These are phyloP conservation scores for Arabidopsis hybrid DNA, from an alignment of 441 rosid genomes.

Conservation along the genomic window DNA sequence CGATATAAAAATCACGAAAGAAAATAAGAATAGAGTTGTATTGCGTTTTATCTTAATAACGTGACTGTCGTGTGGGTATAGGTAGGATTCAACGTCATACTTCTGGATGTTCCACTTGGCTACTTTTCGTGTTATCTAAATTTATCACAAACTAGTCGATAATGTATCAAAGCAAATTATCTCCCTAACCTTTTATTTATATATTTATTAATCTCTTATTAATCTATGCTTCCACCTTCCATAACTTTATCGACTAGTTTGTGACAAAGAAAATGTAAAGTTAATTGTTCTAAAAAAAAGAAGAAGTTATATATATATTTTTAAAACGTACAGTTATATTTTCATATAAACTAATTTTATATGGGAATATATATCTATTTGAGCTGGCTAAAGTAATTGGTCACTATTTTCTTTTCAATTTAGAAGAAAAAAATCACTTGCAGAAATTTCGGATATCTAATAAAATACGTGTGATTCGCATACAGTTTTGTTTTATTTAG, in stretches of 20 bases:
- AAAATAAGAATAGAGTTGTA: slow-evolving; percentile 26
- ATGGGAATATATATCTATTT: neutral
- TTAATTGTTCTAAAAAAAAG: too few relatives aligned
- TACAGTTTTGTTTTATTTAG: neutral
- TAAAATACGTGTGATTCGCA: neutral
- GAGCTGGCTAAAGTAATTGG: neutral
- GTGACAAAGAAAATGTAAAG: neutral
- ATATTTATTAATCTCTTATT: too few relatives aligned
- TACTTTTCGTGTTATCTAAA: slow-evolving; percentile 36
- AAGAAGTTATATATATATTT: too few relatives aligned
- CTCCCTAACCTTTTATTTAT: slow-evolving; percentile 5
- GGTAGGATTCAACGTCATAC: slow-evolving; percentile 43
- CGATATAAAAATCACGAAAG: slow-evolving; percentile 1
- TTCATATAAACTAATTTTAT: neutral
- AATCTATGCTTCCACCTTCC: slow-evolving; percentile 4
- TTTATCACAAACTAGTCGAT: slow-evolving; percentile 5
- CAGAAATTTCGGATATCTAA: neutral
- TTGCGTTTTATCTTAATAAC: slow-evolving; percentile 37
- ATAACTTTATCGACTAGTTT: slow-evolving; percentile 13
- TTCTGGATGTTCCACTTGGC: slow-evolving; percentile 35
- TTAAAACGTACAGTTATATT: neutral
- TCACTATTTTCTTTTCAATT: neutral
- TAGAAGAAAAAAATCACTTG: neutral
- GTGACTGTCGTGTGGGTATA: slow-evolving; percentile 30
- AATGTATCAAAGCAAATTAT: neutral